Conservation (phyloP, 1,139 yeast species). For the Spathaspora sp. region DNA sequence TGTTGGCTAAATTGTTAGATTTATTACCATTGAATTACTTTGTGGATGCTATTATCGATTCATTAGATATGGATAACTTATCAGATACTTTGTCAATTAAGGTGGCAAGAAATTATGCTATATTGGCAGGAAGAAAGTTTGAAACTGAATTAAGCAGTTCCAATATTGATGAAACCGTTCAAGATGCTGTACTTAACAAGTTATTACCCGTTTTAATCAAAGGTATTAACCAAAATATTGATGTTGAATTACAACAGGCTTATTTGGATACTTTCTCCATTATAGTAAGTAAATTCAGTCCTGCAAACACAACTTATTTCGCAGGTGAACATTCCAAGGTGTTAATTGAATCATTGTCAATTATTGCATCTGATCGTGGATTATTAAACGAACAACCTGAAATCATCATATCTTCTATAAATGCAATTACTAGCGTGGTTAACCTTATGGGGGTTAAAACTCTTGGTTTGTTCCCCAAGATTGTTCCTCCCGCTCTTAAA, state of each 20-base stretch:
- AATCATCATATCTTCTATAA: slow-evolving; percentile 71
- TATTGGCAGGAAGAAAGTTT: slow-evolving; percentile 67
- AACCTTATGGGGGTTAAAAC: slow-evolving; percentile 80
- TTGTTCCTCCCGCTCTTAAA: slow-evolving; percentile 71
- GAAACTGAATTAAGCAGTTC: slow-evolving; percentile 53
- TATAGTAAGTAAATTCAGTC: slow-evolving; percentile 63
- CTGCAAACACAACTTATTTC: slow-evolving; percentile 25
- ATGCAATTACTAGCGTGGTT: slow-evolving; percentile 68
- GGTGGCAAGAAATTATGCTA: slow-evolving; percentile 53
- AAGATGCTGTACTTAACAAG: slow-evolving; percentile 39
- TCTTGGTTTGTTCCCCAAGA: slow-evolving; percentile 81
- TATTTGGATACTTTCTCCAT: slow-evolving; percentile 69
- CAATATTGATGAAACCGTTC: slow-evolving; percentile 40
- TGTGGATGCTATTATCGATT: slow-evolving; percentile 60
- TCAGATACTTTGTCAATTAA: slow-evolving; percentile 33
- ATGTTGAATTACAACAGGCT: slow-evolving; percentile 59
- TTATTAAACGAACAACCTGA: slow-evolving; percentile 55
- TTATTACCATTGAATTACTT: slow-evolving; percentile 75
- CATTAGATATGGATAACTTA: slow-evolving; percentile 49
- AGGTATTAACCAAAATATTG: slow-evolving; percentile 41
- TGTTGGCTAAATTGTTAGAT: slow-evolving; percentile 62
- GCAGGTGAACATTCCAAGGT: slow-evolving; percentile 40
- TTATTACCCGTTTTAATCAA: slow-evolving; percentile 50
- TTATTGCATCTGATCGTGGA: slow-evolving; percentile 56
- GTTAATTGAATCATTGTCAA: slow-evolving; percentile 48